A percentile compares a stretch with the other conserved stretches of the same genome.
Evolutionary conservation across 2,329 filamentous ascomycete species (phyloP).

Genomic region (Fusarium sp.): DNA sequence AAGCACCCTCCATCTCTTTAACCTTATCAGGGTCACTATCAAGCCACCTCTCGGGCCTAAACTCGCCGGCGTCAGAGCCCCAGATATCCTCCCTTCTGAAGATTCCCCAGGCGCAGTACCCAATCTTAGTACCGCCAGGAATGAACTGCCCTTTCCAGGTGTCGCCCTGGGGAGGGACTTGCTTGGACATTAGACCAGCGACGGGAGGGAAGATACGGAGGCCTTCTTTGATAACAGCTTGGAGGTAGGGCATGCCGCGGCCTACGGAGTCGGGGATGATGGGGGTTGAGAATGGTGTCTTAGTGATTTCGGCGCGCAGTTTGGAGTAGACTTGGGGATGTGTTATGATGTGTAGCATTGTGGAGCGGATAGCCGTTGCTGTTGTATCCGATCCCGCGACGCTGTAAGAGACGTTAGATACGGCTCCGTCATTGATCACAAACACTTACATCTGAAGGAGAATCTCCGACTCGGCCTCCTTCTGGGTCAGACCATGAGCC

Average conservation of each 20-base stretch:
- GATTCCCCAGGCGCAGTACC: slow-evolving; percentile 53
- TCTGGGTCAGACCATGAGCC: slow-evolving; percentile 42
- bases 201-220: slow-evolving; percentile 55
- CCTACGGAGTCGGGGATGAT: slow-evolving; percentile 52
- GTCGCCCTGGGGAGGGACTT: slow-evolving; percentile 49
- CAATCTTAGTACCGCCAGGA: slow-evolving; percentile 51
- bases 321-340: slow-evolving; percentile 59
- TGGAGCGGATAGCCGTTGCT: slow-evolving; percentile 65
- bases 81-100: slow-evolving; percentile 51
- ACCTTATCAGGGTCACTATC: slow-evolving; percentile 49
- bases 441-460: slow-evolving; percentile 38
- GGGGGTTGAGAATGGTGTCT: slow-evolving; percentile 25
- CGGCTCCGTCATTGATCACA: accelerated
- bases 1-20: slow-evolving; percentile 51
- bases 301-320: slow-evolving; percentile 53
- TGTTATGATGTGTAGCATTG: slow-evolving; percentile 64
- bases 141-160: slow-evolving; percentile 49
- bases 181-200: slow-evolving; percentile 53
- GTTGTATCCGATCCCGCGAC: slow-evolving; percentile 70
- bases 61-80: slow-evolving; percentile 52
- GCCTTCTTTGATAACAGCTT: slow-evolving; percentile 64
- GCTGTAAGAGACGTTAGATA: slow-evolving; percentile 34
- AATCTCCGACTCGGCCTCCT: slow-evolving; percentile 47
- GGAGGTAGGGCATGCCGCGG: slow-evolving; percentile 56
- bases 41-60: slow-evolving; percentile 54